Evolutionary conservation across 2,329 filamentous ascomycete genomes (phyloP).

Genomic region (Aureobasidium leucospermi): DNA sequence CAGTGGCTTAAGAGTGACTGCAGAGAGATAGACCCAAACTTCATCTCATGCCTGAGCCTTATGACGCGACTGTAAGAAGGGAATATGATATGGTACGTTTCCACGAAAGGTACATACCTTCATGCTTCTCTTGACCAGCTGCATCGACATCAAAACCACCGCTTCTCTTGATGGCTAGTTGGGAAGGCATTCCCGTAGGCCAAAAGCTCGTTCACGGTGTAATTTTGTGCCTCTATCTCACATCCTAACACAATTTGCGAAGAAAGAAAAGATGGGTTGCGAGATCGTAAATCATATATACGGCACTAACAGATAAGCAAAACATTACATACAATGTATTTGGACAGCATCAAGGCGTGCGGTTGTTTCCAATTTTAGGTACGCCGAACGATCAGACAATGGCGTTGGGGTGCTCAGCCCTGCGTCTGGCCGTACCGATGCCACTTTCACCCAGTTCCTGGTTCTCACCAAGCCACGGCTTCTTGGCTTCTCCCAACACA

Average conservation of each 20-base stretch:
- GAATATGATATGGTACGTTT: no score
- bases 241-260: neutral
- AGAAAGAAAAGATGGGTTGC: neutral
- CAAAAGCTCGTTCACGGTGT: no score
- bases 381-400: neutral
- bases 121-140: no score
- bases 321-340: neutral
- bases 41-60: no score
- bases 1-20: no score
- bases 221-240: no score
- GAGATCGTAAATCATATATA: neutral
- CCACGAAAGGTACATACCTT: no score
- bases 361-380: neutral
- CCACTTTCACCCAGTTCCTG: constrained; percentile 77
- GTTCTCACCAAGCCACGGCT: constrained; percentile 87
- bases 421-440: constrained; percentile 76
- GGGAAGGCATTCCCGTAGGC: no score
- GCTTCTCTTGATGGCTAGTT: no score
- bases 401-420: constrained; percentile 24
- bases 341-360: neutral
- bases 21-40: no score
- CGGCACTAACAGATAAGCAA: neutral
- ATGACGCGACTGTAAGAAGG: no score
- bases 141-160: no score
- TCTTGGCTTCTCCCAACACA: constrained; percentile 77